Evolutionary conservation across 805 yeast species (phyloP), one percentile per base, ranked within the genome.

Genomic region (Ogataea nitratoaversa): DNA sequence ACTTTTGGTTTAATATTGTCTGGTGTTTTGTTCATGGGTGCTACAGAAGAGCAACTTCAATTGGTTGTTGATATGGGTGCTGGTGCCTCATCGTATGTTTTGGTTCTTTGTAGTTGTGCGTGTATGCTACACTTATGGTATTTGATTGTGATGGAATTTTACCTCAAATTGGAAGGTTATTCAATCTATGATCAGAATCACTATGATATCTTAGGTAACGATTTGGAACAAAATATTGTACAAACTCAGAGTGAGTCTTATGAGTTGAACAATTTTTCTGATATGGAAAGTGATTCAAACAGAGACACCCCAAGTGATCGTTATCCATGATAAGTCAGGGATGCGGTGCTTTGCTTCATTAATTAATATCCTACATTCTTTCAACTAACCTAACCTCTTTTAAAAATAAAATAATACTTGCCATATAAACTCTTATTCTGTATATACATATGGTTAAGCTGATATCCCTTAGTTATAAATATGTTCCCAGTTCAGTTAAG

Each of bases 21-120:
- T 1, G 98, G 98, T 1, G 60, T 84, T 7, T 56, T 86, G 46
- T 91, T 91, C 59, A 90, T 90, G 96, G 78, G 86, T 20, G 98
- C 98, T 18, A 90, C 75, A 47, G 96, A 90, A 58, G 95, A 91
- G 59, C 96, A 90, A 57, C 67, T 91, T 52, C 62, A 63, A 8
- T 66, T 87, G 43, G 87, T 90, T 2, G 65, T 78, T 38, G 79
- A 78, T 49, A 69, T 85, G 49, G 86, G 88, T 1, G 83, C 95
- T 4, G 96, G 86, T 62, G 93, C 85, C 52, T 79, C 91, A 36
- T 78, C 95, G 0, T 91, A 91, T 60, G 75, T 85, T 28, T 66
- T 91, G 63, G 74, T 82, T 5, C 69, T 84, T 4, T 62, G 79
- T 11, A 76, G 90, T 6, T 85, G 85, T 0, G 90, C 95, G 1